Base-by-base conservation (phyloP, 331 rosid species). In the Phaseolus coccineus region DNA sequence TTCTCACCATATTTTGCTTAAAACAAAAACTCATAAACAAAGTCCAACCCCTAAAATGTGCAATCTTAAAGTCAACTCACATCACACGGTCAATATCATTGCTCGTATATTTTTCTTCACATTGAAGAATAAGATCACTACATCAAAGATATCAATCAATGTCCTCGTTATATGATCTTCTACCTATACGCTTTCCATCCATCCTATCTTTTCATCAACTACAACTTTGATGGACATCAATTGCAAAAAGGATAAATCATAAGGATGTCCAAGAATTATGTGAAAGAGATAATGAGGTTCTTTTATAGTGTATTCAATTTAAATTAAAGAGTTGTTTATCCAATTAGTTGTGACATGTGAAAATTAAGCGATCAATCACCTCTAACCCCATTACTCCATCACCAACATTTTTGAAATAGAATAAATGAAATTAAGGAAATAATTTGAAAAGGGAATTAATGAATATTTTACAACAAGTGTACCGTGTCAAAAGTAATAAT, bases 171-270 rank as follows among this genome's bases (percentile, higher is more conserved):
- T 48, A 35, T 28, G 52, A 65, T 82, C 78, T 79, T 59, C 78
- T 25, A 59, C 39, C 69, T 48, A 30, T 76, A 64, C 50, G 81
- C 71, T 3, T 25, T 55, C 73, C 84, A 70, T 73, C 82, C 77
- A 76, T 16, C 71, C 59, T 74, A 67, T 42, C 47, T 42, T 19
- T 9, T 24, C 80, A 66, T 71, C 74, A 39, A 50, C 62, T 31
- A 48, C 55, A 66, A 59, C 71, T 76, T 76, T 6, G 64, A 46
- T 73, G 58, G 62, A 63, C 62, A 48, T 71, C 78, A 72, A 83
- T 87, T 70, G 89, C 80, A 86, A 71, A 51, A 52, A 65, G 28
- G 22, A 75, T 10, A 30, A 42, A 65, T 40, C 40, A 51, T 52
- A 71, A 69, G n/a, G 55, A 67, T 50, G 73, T 28, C 69, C 74